Evolutionary conservation across 1,284 basidiomycete genomes (phyloP), one percentile per base, ranked within the genome.

Genomic region (Apiotrichum porosum): DNA sequence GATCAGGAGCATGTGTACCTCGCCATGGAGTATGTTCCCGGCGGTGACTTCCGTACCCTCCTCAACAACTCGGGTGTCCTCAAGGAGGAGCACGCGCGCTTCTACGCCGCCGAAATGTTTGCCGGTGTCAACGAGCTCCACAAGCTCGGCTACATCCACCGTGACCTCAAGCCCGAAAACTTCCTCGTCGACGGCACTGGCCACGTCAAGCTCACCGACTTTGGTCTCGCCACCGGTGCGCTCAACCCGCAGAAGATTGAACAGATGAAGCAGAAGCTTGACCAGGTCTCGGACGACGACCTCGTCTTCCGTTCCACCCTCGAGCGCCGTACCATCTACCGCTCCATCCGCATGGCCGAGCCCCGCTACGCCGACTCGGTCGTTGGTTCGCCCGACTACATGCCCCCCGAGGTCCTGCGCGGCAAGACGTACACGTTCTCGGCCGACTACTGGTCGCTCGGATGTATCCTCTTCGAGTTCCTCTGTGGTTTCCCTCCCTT

Each of bases 171-270:
- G 73, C 94, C 94, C 1, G 94, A 97, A 81, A 99, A 99, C 75
- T 98, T 99, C 79, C 78, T 99, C 40, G 88, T 99, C 34, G 95
- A 98, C 67, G 81, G 86, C 9, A 84, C 85, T 9, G 95, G 95
- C 2, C 95, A 99, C 70, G 94, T 98, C 71, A 98, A 98, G 75
- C 78, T 99, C 38, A 98, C 95, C 8, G 95, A 99, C 73, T 99
- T 98, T 71, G 95, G 95, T 39, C 80, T 99, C 13, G 95, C 95
- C 1, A 95, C 95, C 1, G 95, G 95, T 30, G 89, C 93, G 1
- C 78, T 99, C 47, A 97, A 94, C 71, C 95, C 95, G 0, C 86
- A 83, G 58, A 84, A 90, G 52, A 97, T 99, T 60, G 93, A 98
- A 66, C 90, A 89, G 8, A 78, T 98, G 56, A 93, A 88, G 76